Conservation (phyloP, 2,329 filamentous ascomycete genomes). For the Phoma sp. region DNA sequence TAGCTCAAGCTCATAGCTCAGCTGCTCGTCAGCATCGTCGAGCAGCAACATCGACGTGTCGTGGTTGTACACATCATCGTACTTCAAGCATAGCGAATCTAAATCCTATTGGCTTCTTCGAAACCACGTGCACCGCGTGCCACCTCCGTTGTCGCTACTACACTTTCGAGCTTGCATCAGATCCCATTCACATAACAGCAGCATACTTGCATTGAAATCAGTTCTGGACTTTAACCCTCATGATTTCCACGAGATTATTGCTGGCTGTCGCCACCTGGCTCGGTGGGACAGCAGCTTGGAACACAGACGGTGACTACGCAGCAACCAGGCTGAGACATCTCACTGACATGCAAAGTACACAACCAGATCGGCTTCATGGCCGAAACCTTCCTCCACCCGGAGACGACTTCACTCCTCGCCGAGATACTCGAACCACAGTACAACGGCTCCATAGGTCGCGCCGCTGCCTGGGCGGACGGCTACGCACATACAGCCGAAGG, state of each 20-base stretch:
- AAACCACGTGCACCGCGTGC: not conserved
- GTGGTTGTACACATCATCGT: not conserved
- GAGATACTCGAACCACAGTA: constrained; percentile 51
- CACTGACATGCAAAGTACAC: constrained; percentile 40
- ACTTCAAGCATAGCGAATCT: not conserved
- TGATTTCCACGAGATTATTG: not conserved
- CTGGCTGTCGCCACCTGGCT: constrained; percentile 20
- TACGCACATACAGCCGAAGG: constrained; percentile 50
- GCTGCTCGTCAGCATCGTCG: not conserved
- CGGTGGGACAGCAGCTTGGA: constrained; percentile 36
- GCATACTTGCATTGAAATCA: too few species aligned
- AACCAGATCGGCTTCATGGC: constrained; percentile 53
- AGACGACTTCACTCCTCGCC: constrained; percentile 41
- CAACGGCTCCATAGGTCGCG: constrained; percentile 49
- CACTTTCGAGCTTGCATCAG: not conserved
- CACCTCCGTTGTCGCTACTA: not conserved
- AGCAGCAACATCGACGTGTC: not conserved
- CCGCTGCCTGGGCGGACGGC: constrained; percentile 51
- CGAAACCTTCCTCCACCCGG: constrained; percentile 45
- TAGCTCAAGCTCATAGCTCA: constrained; percentile 17
- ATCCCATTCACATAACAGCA: not conserved
- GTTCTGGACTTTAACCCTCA: not conserved
- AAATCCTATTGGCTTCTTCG: not conserved
- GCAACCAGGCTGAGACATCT: not conserved
- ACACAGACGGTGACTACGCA: constrained; percentile 38